Evolutionary conservation across 331 rosid species (phyloP), one percentile per base, ranked within the genome.

Genomic region (Malus hybrid): DNA sequence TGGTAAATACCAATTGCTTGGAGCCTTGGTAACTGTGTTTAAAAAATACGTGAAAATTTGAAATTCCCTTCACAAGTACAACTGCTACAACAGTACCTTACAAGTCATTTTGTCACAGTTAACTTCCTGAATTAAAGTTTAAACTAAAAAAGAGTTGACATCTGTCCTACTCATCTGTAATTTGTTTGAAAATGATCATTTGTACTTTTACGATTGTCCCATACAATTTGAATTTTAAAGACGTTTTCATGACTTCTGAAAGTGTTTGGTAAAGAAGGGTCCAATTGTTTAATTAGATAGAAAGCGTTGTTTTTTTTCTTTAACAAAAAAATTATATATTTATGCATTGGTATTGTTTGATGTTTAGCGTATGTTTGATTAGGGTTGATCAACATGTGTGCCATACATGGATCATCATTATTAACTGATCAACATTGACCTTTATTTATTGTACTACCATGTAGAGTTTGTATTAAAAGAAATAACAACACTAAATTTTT

Each of bases 131-230:
- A 39, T 27, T 67, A 27, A 67, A 39, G 71, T n/a, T 12, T 39
- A n/a, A 67, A 39, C 31, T 20, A 2, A 36, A 54, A 39, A 56
- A 28, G 50, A 57, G 1, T 34, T 10, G 57, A 68, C 33, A 11
- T 7, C 57, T 76, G 80, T 76, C 80, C 69, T 68, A 76, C 31
- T 24, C 15, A 12, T 24, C 61, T 59, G 46, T 39, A 55, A 34
- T 55, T 32, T 48, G 27, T 15, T 10, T 63, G 9, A 44, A 24
- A 28, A 31, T 14, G 3, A n/a, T 64, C 20, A 44, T 65, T 5
- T n/a, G 55, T 6, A 42, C 50, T 34, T 32, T 10, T 10, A 64
- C 10, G 44, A 18, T 31, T 66, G 50, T 34, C 71, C 55, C 55
- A 20, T 39, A 6, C 29, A 28, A 67, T 34, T 67, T 11, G 52